Evolutionary conservation across 192 early-diverging fungal genomes (phyloP).

Genomic region (Haplosporangium gracile): DNA sequence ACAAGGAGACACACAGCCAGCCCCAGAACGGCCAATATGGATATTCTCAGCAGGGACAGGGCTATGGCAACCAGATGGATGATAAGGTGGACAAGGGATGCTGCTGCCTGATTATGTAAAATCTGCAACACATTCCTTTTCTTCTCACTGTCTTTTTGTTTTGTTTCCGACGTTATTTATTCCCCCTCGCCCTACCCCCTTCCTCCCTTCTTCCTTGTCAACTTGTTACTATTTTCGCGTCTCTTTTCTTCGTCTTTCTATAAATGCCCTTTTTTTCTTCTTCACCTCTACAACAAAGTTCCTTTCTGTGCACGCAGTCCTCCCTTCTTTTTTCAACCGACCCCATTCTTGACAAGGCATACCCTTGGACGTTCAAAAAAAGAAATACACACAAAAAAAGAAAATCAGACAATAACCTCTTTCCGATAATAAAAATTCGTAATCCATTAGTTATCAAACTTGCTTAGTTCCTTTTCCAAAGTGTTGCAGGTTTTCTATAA

Average conservation of each 20-base stretch:
- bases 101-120: conserved; percentile 73
- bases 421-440: conserved; percentile 8
- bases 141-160: neutral
- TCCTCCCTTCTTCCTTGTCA: too few species aligned
- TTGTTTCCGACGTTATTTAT: neutral
- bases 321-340: neutral
- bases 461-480: neutral
- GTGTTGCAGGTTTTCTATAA: neutral
- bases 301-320: too few species aligned
- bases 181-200: neutral
- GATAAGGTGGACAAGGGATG: conserved; percentile 64
- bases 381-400: neutral
- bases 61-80: conserved; percentile 51
- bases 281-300: neutral
- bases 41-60: conserved; percentile 55
- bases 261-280: neutral
- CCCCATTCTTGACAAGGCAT: neutral
- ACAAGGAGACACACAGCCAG: conserved; percentile 75
- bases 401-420: neutral
- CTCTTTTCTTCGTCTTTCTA: neutral
- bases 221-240: neutral
- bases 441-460: conserved; percentile 10
- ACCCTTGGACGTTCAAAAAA: conserved; percentile 1
- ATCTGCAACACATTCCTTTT: neutral
- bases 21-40: conserved; percentile 55